Percentiles rank a stretch among this genome's conserved stretches.
Conservation (phyloP, 2,329 filamentous ascomycete genomes). For the Hypoxylon sp. region DNA sequence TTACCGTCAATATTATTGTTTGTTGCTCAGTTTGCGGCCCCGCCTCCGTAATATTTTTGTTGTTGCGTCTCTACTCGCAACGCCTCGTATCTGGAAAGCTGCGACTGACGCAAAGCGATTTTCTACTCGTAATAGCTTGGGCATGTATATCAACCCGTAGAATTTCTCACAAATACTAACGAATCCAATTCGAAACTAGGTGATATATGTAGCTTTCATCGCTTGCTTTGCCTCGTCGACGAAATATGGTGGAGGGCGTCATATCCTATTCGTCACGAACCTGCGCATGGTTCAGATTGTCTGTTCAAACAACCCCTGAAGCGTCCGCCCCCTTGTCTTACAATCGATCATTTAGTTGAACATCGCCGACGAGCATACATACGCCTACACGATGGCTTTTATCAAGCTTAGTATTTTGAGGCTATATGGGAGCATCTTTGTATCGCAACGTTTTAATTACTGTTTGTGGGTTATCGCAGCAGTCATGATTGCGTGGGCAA, state of each 20-base stretch:
- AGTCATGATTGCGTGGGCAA: conserved; percentile 1
- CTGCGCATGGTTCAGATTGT: conserved; percentile 4
- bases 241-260: conserved; percentile 5
- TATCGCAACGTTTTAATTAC: conserved; percentile 1
- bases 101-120: background rate
- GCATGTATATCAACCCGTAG: background rate
- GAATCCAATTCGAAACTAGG: background rate
- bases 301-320: background rate
- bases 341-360: background rate
- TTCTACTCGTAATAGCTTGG: background rate
- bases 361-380: conserved; percentile 6
- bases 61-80: conserved; percentile 12
- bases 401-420: conserved; percentile 31
- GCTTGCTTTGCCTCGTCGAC: background rate
- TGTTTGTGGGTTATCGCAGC: conserved; percentile 8
- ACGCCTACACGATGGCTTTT: conserved; percentile 11
- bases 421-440: conserved; percentile 25
- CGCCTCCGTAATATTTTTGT: background rate
- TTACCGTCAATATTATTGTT: background rate
- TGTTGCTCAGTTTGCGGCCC: background rate
- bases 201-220: conserved; percentile 2
- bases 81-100: conserved; percentile 1
- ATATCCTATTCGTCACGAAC: conserved; percentile 1
- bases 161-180: background rate
- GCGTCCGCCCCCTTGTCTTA: background rate